Evolutionary conservation across 352 stramenopile genomes (phyloP), one percentile per base, ranked within the genome.

Genomic region (Globisporangium solare): DNA sequence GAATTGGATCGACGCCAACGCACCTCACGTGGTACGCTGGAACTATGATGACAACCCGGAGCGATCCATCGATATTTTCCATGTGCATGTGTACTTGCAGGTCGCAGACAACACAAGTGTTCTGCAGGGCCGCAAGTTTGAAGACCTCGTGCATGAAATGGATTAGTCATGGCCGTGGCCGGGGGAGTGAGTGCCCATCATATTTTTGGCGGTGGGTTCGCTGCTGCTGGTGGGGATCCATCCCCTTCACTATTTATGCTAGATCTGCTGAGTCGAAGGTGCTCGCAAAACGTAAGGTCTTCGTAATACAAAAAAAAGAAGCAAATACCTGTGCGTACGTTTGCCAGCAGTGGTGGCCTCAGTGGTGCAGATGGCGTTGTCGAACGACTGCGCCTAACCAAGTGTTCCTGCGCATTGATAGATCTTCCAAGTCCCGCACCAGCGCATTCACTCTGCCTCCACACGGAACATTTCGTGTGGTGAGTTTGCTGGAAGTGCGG

Each of bases 31-130:
- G 18, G 54, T 74, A 41, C 60, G 66, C 20, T 94, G 85, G 85
- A 94, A 94, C 69, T 94, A 94, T 66, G 85, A 94, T 66, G 85
- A 94, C 68, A 94, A 94, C 54, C 79, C 83, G 47, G 83, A 94
- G 61, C 81, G 85, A 24, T 94, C 85, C 5, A 94, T 94, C 78
- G 74, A 92, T 60, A 93, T 94, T 61, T 94, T 93, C 70, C 85
- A 94, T 61, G 85, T 94, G n/a, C 85, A 94, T 70, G 85, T 94
- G 62, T 94, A 93, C 67, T 74, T 94, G 45, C 85, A 93, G 73
- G 83, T 92, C 43, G 57, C 63, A 8, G 65, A 76, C 12, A 67
- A 63, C 46, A 56, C 68, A 21, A 75, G 73, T 10, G 84, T 94
- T 39, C 62, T 92, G 10, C 74, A 85, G 32, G 71, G 56, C 32